These are phyloP conservation scores for Fusarium penzigii DNA, from an alignment of 2,329 filamentous ascomycete species.

Conservation along the genomic window DNA sequence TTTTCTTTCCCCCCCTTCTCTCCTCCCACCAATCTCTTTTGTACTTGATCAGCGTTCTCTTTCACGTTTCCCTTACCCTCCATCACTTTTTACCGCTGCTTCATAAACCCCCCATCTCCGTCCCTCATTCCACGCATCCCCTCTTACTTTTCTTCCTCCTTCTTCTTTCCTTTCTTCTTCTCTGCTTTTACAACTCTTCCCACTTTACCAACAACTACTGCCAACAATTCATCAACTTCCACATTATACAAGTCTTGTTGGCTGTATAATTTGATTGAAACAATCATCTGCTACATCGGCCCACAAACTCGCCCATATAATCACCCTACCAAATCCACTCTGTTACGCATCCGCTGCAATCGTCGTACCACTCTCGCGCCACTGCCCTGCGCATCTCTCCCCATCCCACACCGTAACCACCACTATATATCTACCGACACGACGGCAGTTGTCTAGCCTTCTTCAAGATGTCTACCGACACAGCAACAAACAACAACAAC, in stretches of 20 bases:
- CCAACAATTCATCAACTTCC: neutral
- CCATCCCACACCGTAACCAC: slow-evolving; percentile 26
- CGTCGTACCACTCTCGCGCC: slow-evolving; percentile 32
- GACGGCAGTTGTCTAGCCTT: slow-evolving; percentile 18
- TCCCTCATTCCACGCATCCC: slow-evolving; percentile 8
- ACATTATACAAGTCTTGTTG: neutral
- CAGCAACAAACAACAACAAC: slow-evolving; percentile 31
- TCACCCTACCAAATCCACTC: slow-evolving; percentile 25
- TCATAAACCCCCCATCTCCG: slow-evolving; percentile 14
- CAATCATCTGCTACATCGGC: slow-evolving; percentile 15
- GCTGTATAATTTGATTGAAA: too few relatives aligned
- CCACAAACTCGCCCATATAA: slow-evolving; percentile 20
- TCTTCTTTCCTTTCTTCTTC: slow-evolving; percentile 13
- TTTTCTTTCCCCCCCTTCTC: slow-evolving; percentile 10
- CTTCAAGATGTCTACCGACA: slow-evolving; percentile 38
- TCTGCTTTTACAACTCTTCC: slow-evolving; percentile 7
- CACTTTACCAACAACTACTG: slow-evolving; percentile 3
- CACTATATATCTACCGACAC: slow-evolving; percentile 26
- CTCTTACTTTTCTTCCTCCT: slow-evolving; percentile 11
- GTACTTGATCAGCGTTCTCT: slow-evolving; percentile 29
- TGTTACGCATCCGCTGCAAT: slow-evolving; percentile 25
- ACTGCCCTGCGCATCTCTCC: slow-evolving; percentile 23
- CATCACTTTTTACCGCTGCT: slow-evolving; percentile 26
- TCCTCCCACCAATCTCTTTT: slow-evolving; percentile 15
- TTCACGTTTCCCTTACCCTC: slow-evolving; percentile 16